Conservation (phyloP, 176 grass and related monocot genomes). For the Oryza rufipogon region DNA sequence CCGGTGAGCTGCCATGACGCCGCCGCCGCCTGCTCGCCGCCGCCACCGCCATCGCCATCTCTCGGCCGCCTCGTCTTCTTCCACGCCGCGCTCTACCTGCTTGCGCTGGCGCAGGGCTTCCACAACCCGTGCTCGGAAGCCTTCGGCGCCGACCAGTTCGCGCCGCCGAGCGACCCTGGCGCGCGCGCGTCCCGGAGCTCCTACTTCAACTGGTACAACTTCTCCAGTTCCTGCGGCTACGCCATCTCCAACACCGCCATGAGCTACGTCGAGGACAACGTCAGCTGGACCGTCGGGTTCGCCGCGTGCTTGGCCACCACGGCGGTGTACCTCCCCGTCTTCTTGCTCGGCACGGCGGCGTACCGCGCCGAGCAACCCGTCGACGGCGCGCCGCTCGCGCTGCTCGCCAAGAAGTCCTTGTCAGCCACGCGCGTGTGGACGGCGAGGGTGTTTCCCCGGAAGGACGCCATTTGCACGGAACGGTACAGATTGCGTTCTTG, state of each 20-base stretch:
- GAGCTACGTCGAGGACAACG: slow-evolving; percentile 71
- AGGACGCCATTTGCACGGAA: background rate
- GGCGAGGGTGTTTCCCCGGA: background rate
- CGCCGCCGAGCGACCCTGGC: background rate
- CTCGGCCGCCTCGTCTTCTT: slow-evolving; percentile 24
- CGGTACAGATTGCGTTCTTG: background rate
- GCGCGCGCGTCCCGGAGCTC: background rate
- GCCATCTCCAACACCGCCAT: slow-evolving; percentile 2
- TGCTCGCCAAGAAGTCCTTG: background rate
- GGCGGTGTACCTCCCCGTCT: slow-evolving; percentile 41
- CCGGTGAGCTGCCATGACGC: slow-evolving; percentile 1
- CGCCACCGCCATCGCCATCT: no score
- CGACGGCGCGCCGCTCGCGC: background rate
- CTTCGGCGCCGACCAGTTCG: slow-evolving; percentile 75
- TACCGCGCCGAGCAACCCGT: slow-evolving; percentile 30
- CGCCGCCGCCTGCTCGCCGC: no score
- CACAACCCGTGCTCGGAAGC: slow-evolving; percentile 64
- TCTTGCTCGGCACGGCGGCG: slow-evolving; percentile 45
- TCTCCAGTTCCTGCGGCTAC: no score
- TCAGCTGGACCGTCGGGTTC: slow-evolving; percentile 66
- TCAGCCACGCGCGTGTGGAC: background rate
- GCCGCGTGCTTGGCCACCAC: slow-evolving; percentile 52
- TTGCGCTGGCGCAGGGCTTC: slow-evolving; percentile 68
- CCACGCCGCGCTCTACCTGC: slow-evolving; percentile 63
- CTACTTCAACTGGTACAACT: no score